Percentiles rank a stretch among this genome's conserved stretches.
Conservation (phyloP, 164 flowering plant genomes). For the Vitis labrusca region DNA sequence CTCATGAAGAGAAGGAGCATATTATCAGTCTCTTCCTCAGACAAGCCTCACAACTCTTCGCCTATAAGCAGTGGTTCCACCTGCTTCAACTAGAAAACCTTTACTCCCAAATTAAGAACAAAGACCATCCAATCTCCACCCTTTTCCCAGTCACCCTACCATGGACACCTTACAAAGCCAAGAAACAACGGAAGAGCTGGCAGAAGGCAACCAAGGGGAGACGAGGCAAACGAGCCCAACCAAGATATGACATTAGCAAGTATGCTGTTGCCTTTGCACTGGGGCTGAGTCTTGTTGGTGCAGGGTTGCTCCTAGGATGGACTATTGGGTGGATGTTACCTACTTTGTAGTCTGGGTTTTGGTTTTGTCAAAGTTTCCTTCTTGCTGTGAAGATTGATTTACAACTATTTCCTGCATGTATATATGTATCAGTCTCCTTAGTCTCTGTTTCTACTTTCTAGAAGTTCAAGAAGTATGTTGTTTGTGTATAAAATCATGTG, state of each 20-base stretch:
- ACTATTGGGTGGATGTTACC: slow-evolving; percentile 54
- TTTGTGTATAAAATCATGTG: background rate
- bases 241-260: slow-evolving; percentile 12
- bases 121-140: slow-evolving; percentile 23
- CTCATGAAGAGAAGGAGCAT: slow-evolving; percentile 76
- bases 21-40: slow-evolving; percentile 72
- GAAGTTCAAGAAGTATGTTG: background rate
- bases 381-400: slow-evolving; percentile 7
- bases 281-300: slow-evolving; percentile 47
- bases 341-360: slow-evolving; percentile 20
- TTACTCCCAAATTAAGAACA: slow-evolving; percentile 22
- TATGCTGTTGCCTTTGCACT: slow-evolving; percentile 35
- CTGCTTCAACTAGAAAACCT: slow-evolving; percentile 41
- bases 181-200: slow-evolving; percentile 22
- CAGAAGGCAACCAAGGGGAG: slow-evolving; percentile 11
- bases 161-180: slow-evolving; percentile 23
- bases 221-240: slow-evolving; percentile 14
- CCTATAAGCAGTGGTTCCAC: slow-evolving; percentile 76
- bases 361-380: background rate
- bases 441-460: background rate
- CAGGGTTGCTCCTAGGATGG: slow-evolving; percentile 54
- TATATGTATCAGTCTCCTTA: background rate
- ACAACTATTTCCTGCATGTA: slow-evolving; percentile 1
- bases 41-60: slow-evolving; percentile 90
- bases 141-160: slow-evolving; percentile 33